Percentiles rank a stretch among this genome's conserved stretches.
phyloP scores from a whole-genome alignment of 1,284 basidiomycete genomes.

The Cutaneotrichosporon sp. region DNA sequence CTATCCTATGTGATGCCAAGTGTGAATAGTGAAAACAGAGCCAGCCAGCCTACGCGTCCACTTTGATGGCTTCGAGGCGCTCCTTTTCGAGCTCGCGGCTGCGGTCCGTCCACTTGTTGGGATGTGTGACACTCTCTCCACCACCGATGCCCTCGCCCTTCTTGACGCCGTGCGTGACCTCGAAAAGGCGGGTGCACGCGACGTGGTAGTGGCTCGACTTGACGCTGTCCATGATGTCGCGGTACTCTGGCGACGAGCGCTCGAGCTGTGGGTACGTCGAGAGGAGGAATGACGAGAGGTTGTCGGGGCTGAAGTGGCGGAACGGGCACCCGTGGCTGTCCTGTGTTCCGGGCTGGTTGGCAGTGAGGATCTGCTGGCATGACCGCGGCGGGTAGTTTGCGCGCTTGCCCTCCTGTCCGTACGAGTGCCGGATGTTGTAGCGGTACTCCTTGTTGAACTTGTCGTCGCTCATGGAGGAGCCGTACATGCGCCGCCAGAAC shows the following conservation, averaged over 20 bases:
- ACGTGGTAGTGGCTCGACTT: slow-evolving; percentile 86
- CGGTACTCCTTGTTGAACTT: slow-evolving; percentile 98
- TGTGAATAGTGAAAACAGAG: neutral
- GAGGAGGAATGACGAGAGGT: slow-evolving; percentile 71
- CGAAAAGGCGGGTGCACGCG: slow-evolving; percentile 94
- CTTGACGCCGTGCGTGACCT: slow-evolving; percentile 86
- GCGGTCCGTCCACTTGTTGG: slow-evolving; percentile 68
- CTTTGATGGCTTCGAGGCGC: neutral
- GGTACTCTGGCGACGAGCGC: slow-evolving; percentile 65
- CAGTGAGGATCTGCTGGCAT: slow-evolving; percentile 82
- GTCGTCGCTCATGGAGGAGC: slow-evolving; percentile 70
- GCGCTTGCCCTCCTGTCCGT: slow-evolving; percentile 88
- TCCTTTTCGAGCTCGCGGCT: slow-evolving; percentile 49
- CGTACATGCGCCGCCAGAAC: slow-evolving; percentile 89
- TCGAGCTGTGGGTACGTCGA: slow-evolving; percentile 58
- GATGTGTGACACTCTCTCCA: slow-evolving; percentile 84
- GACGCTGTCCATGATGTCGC: slow-evolving; percentile 80
- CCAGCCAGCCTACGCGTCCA: neutral
- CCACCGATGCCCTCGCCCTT: slow-evolving; percentile 81
- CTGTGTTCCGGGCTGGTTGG: slow-evolving; percentile 65
- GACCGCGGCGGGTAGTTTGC: slow-evolving; percentile 93
- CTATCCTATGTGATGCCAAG: neutral
- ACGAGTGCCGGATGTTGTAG: slow-evolving; percentile 96
- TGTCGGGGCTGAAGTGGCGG: slow-evolving; percentile 80
- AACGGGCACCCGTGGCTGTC: slow-evolving; percentile 93